phyloP scores from a whole-genome alignment of 768 basidiomycete genomes.

The Leccinellum albellum region DNA sequence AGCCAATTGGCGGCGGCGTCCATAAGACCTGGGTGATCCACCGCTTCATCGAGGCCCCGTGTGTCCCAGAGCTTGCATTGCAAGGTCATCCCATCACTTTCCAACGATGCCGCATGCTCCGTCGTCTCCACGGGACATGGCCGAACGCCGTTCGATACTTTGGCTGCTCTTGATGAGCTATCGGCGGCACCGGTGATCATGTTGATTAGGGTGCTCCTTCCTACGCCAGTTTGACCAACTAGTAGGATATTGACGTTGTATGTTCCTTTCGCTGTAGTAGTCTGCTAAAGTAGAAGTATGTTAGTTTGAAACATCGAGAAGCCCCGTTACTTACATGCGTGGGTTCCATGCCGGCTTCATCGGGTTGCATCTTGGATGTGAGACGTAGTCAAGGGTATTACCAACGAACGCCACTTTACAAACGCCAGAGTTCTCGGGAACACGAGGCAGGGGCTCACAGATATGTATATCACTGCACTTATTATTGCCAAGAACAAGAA shows the following conservation, averaged over 20 bases:
- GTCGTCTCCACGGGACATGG: slow-evolving; percentile 24
- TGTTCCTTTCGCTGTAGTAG: background rate
- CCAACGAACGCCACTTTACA: slow-evolving; percentile 2
- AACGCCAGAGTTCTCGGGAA: background rate
- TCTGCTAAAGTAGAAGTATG: background rate
- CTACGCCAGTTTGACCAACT: slow-evolving; percentile 28
- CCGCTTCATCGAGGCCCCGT: slow-evolving; percentile 26
- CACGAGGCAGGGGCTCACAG: slow-evolving; percentile 22
- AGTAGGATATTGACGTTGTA: slow-evolving; percentile 15
- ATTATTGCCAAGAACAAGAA: background rate
- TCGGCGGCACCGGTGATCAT: slow-evolving; percentile 21
- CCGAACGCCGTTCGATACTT: slow-evolving; percentile 23
- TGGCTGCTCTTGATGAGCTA: slow-evolving; percentile 12
- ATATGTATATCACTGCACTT: slow-evolving; percentile 10
- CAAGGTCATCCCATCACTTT: slow-evolving; percentile 1
- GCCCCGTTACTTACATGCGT: slow-evolving; percentile 7
- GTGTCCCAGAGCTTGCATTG: slow-evolving; percentile 24
- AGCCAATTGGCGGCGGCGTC: slow-evolving; percentile 17
- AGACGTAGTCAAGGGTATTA: slow-evolving; percentile 3
- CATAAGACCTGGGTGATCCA: slow-evolving; percentile 21
- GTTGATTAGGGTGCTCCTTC: slow-evolving; percentile 26
- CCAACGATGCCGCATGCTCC: slow-evolving; percentile 6
- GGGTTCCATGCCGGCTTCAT: background rate
- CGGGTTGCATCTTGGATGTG: background rate
- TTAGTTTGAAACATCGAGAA: background rate